phyloP scores from a whole-genome alignment of 2,329 filamentous ascomycete genomes.

The Chaetomiaceae sp. region DNA sequence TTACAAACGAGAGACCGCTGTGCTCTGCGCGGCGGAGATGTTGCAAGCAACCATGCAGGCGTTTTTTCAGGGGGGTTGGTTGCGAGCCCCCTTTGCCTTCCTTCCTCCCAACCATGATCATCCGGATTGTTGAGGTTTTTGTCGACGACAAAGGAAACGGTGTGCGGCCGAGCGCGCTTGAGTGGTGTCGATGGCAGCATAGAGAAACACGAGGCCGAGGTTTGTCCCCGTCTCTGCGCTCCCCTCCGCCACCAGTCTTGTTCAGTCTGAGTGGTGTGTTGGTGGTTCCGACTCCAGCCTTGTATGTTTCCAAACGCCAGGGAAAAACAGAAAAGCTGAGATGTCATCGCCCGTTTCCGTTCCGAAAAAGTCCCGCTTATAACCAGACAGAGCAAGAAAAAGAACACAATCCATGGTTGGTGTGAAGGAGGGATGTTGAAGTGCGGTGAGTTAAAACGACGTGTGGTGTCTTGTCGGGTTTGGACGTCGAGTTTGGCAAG shows the following conservation, averaged over 20 bases:
- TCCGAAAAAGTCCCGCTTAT: conserved; percentile 16
- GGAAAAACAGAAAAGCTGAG: conserved; percentile 24
- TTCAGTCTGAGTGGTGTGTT: conserved; percentile 26
- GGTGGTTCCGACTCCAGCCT: conserved; percentile 15
- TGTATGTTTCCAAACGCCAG: conserved; percentile 20
- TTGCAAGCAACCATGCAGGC: conserved; percentile 25
- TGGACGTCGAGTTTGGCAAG: conserved; percentile 20
- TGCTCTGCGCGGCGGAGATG: conserved; percentile 21
- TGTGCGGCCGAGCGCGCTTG: conserved; percentile 18
- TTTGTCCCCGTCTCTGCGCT: background rate
- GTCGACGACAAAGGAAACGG: conserved; percentile 22
- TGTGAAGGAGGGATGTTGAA: conserved; percentile 16
- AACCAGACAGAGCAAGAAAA: conserved; percentile 24
- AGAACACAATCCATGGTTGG: conserved; percentile 24
- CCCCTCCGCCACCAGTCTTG: conserved; percentile 10
- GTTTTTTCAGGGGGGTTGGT: background rate
- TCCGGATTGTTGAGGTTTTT: conserved; percentile 13
- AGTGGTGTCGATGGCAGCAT: conserved; percentile 18
- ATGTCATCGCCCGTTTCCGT: conserved; percentile 16
- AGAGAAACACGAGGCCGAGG: background rate
- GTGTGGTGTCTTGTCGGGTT: conserved; percentile 19
- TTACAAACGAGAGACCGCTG: conserved; percentile 26
- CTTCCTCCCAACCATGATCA: conserved; percentile 21
- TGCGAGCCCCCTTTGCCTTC: conserved; percentile 4
- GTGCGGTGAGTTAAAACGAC: conserved; percentile 19